Evolutionary conservation across 2,329 filamentous ascomycete genomes (phyloP).

Genomic region (Myriosclerotinia duriaeana): DNA sequence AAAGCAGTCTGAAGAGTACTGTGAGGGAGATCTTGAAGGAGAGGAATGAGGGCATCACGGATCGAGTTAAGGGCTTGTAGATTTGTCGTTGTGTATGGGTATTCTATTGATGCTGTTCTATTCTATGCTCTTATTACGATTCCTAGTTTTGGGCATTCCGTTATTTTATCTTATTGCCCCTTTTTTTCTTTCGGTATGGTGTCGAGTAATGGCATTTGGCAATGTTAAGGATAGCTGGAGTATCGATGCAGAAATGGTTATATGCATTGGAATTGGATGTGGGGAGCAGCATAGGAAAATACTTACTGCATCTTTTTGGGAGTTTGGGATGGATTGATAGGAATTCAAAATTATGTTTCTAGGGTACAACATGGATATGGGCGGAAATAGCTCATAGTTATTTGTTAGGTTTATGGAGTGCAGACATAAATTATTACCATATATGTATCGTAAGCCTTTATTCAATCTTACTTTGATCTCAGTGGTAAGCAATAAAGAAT

Average conservation of each 20-base stretch:
- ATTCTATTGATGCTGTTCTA: not conserved
- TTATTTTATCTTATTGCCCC: not conserved
- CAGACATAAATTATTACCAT: not conserved
- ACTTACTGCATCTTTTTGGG: not conserved
- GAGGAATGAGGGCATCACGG: not conserved
- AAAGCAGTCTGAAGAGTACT: conserved; percentile 15
- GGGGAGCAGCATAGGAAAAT: not conserved
- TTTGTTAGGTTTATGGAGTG: not conserved
- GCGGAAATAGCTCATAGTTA: not conserved
- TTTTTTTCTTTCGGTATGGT: not conserved
- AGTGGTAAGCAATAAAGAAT: not conserved
- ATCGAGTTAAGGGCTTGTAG: not conserved
- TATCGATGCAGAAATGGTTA: conserved; percentile 15
- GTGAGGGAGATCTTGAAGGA: conserved; percentile 16
- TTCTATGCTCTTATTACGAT: not conserved
- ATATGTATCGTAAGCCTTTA: not conserved
- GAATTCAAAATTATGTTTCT: not conserved
- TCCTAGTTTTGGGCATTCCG: not conserved
- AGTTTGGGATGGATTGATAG: not conserved
- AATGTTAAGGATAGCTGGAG: conserved; percentile 9
- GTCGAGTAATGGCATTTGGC: conserved; percentile 5
- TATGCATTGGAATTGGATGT: conserved; percentile 14
- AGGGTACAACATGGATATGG: conserved; percentile 1
- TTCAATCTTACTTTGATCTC: not conserved
- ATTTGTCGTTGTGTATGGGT: not conserved